Percentiles rank a stretch among this genome's conserved stretches.
Conservation (phyloP, 2,329 filamentous ascomycete species). For the Claviceps sorghi region DNA sequence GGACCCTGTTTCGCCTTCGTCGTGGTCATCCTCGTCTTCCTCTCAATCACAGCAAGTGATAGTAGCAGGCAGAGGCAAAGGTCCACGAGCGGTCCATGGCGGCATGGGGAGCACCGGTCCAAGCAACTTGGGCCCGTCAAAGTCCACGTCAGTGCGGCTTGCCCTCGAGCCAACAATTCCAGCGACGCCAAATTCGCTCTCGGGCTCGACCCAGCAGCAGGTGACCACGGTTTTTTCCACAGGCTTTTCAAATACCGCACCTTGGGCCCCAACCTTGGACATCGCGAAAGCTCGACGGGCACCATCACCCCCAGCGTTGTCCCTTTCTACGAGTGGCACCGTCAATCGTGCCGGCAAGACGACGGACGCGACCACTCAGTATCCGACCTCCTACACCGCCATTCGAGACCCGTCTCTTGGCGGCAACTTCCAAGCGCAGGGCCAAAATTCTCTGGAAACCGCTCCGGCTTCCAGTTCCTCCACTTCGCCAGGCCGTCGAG, state of each 20-base stretch:
- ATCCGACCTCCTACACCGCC: background rate
- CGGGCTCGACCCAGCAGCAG: background rate
- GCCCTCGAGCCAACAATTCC: background rate
- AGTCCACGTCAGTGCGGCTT: background rate
- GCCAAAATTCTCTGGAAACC: background rate
- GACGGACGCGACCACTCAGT: background rate
- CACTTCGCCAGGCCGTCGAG: background rate
- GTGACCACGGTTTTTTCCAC: background rate
- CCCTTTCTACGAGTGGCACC: background rate
- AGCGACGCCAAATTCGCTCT: background rate
- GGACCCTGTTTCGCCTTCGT: background rate
- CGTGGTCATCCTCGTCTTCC: background rate
- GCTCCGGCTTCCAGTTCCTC: background rate
- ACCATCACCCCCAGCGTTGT: background rate
- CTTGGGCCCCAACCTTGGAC: background rate
- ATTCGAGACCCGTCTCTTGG: conserved; percentile 1
- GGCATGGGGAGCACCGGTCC: background rate
- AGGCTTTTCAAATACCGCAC: background rate
- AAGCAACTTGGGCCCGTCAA: background rate
- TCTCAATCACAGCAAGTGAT: background rate
- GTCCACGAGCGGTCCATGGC: background rate
- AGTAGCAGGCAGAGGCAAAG: background rate
- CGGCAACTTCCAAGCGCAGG: background rate
- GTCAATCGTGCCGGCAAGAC: background rate
- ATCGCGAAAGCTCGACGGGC: background rate